phyloP scores from a whole-genome alignment of 495 filamentous ascomycete genomes.

The Penicillium waksmanii region DNA sequence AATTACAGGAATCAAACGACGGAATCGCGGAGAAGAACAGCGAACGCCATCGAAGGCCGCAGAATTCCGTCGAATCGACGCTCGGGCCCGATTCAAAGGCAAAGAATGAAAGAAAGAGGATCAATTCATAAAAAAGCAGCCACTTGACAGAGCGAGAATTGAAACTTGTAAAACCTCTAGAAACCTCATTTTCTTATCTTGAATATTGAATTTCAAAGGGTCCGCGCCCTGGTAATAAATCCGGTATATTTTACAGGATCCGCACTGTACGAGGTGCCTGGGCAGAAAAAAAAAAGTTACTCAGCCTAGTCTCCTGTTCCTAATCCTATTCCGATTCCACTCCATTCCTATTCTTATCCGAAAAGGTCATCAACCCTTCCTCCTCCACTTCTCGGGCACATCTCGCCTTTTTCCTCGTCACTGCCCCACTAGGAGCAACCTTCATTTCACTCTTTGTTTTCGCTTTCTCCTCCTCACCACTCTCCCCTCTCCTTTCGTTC shows the following conservation, averaged over 20 bases:
- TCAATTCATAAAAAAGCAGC: slow-evolving; percentile 15
- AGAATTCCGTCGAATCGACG: slow-evolving; percentile 37
- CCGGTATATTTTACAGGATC: slow-evolving; percentile 9
- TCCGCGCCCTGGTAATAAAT: slow-evolving; percentile 28
- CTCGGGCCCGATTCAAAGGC: slow-evolving; percentile 38
- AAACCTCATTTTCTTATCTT: too few species aligned
- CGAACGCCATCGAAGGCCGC: slow-evolving; percentile 40
- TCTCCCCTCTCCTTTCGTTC: slow-evolving; percentile 24
- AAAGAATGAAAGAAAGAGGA: slow-evolving; percentile 25
- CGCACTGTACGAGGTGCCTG: slow-evolving; percentile 27
- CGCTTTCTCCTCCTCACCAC: slow-evolving; percentile 17
- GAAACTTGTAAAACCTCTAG: not conserved
- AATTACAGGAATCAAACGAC: slow-evolving; percentile 10
- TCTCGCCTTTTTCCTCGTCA: slow-evolving; percentile 14
- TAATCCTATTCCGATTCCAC: not conserved
- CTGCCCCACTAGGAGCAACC: slow-evolving; percentile 10
- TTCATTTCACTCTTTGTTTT: slow-evolving; percentile 14
- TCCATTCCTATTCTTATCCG: slow-evolving; percentile 29
- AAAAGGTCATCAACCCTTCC: slow-evolving; percentile 21
- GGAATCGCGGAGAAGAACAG: slow-evolving; percentile 29
- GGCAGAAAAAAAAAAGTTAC: slow-evolving; percentile 31
- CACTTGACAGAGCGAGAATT: not conserved
- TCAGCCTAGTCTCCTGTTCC: slow-evolving; percentile 21
- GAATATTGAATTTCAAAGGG: not conserved
- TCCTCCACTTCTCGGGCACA: slow-evolving; percentile 11